A percentile compares a stretch with the other conserved stretches of the same genome.
Evolutionary conservation across 805 yeast species (phyloP).

Genomic region (Metahyphopichia silvanorum): DNA sequence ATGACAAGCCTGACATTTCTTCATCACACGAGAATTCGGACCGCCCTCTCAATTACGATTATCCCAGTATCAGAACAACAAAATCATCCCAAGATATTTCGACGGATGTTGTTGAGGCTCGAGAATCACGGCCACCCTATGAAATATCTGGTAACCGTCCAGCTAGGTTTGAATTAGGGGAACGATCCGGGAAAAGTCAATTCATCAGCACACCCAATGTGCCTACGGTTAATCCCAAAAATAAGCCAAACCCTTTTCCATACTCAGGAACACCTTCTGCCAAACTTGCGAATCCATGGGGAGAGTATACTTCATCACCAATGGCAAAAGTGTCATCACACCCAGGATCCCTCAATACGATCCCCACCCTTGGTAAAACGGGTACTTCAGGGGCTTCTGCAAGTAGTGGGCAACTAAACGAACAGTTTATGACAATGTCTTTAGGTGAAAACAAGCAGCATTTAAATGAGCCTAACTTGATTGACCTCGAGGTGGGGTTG

Average conservation of each 20-base stretch:
- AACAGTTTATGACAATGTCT: not conserved
- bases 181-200: too few species aligned
- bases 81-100: too few species aligned
- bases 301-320: constrained; percentile 15
- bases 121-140: too few species aligned
- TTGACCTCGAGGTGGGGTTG: constrained; percentile 34
- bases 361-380: not conserved
- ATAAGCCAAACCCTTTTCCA: not conserved
- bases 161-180: too few species aligned
- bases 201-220: not conserved
- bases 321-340: constrained; percentile 2
- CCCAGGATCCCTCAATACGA: not conserved
- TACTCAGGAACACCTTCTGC: constrained; percentile 3
- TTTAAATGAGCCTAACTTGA: constrained; percentile 22
- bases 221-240: not conserved
- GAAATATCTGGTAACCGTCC: too few species aligned
- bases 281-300: constrained; percentile 34
- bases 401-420: not conserved
- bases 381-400: not conserved
- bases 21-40: too few species aligned
- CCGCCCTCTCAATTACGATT: too few species aligned
- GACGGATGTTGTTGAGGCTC: too few species aligned
- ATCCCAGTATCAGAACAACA: too few species aligned
- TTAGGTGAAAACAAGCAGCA: not conserved
- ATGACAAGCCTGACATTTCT: too few species aligned